Conservation (phyloP, 2,329 filamentous ascomycete genomes). For the Aureobasidium mangrovei region DNA sequence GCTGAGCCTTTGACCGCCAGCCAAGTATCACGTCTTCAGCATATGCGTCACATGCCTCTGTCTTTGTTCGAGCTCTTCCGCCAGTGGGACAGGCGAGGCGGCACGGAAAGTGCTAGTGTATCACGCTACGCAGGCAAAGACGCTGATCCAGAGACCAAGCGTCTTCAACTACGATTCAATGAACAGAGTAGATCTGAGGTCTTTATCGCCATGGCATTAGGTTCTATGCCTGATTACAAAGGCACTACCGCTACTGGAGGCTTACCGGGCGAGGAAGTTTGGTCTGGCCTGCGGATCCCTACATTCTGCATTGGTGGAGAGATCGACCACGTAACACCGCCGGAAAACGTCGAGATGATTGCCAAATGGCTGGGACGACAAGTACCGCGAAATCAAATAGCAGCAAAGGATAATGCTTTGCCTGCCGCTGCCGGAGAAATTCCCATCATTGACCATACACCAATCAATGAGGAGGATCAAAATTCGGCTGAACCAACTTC, state of each 20-base stretch:
- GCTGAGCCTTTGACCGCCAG: slow-evolving; percentile 43
- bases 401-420: neutral
- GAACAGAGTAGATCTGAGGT: slow-evolving; percentile 73
- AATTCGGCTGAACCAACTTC: neutral
- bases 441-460: slow-evolving; percentile 1
- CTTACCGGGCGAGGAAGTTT: slow-evolving; percentile 59
- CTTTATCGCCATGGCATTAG: slow-evolving; percentile 72
- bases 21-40: slow-evolving; percentile 41
- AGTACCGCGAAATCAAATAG: neutral
- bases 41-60: slow-evolving; percentile 59
- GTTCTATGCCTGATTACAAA: slow-evolving; percentile 55
- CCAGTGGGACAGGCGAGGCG: slow-evolving; percentile 69
- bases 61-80: slow-evolving; percentile 69
- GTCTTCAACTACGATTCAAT: slow-evolving; percentile 67
- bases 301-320: slow-evolving; percentile 72
- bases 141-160: slow-evolving; percentile 56
- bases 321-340: slow-evolving; percentile 66
- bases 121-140: slow-evolving; percentile 62
- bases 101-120: slow-evolving; percentile 69
- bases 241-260: slow-evolving; percentile 50
- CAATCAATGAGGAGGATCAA: neutral
- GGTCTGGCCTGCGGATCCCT: slow-evolving; percentile 64
- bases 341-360: slow-evolving; percentile 62
- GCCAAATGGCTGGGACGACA: slow-evolving; percentile 29
- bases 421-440: slow-evolving; percentile 30